These are phyloP conservation scores for Aspergillus alliaceus DNA, from an alignment of 2,329 filamentous ascomycete species.

Conservation along the genomic window DNA sequence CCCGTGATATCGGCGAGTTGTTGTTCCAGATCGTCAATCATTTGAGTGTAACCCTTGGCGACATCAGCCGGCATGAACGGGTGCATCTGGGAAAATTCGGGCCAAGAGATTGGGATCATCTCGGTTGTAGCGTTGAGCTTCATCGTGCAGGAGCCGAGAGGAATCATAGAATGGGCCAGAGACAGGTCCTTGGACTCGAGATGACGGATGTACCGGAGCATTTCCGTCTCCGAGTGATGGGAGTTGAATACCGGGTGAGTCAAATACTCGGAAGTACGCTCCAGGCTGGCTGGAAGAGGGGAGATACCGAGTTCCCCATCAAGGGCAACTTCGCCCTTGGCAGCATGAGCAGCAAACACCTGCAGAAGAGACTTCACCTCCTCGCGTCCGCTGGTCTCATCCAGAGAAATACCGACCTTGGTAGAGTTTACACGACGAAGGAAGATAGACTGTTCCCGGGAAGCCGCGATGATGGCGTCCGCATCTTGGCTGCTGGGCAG, in stretches of 20 bases:
- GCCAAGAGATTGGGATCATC: constrained; percentile 82
- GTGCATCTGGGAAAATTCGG: constrained; percentile 75
- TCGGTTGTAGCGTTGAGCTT: constrained; percentile 93
- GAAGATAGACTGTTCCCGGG: constrained; percentile 56
- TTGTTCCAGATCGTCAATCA: constrained; percentile 71
- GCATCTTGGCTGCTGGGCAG: constrained; percentile 53
- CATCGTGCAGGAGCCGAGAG: constrained; percentile 96
- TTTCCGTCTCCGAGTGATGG: constrained; percentile 91
- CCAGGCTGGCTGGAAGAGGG: constrained; percentile 55
- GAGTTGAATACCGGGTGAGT: constrained; percentile 94
- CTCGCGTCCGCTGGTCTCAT: constrained; percentile 66
- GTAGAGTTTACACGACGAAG: constrained; percentile 62
- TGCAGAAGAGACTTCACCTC: constrained; percentile 60
- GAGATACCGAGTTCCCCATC: constrained; percentile 39
- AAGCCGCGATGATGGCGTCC: constrained; percentile 52
- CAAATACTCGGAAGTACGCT: constrained; percentile 72
- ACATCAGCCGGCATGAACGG: constrained; percentile 70
- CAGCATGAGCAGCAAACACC: constrained; percentile 52
- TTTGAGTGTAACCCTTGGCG: constrained; percentile 65
- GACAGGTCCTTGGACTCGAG: constrained; percentile 93
- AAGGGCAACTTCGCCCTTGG: constrained; percentile 32
- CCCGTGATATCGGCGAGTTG: constrained; percentile 83
- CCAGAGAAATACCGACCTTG: constrained; percentile 72
- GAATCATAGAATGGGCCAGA: constrained; percentile 95
- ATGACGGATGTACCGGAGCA: constrained; percentile 90